Conservation (phyloP, 2,329 filamentous ascomycete species). For the Lomentospora prolificans region DNA sequence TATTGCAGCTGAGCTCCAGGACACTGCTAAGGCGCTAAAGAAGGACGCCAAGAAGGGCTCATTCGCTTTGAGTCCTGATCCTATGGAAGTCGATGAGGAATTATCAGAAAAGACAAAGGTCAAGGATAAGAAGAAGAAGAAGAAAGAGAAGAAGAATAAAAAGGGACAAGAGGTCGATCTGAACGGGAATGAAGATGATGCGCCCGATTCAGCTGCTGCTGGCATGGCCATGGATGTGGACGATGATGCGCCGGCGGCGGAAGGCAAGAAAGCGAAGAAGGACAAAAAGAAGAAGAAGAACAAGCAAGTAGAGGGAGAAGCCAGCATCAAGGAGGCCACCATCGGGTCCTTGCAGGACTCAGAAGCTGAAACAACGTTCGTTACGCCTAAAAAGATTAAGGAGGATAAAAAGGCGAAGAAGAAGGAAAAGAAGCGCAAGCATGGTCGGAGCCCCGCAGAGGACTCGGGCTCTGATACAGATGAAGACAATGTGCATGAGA, state of each 20-base stretch:
- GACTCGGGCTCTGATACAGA: slow-evolving; percentile 13
- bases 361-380: too few species aligned
- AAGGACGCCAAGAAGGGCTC: slow-evolving; percentile 8
- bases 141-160: slow-evolving; percentile 16
- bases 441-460: slow-evolving; percentile 17
- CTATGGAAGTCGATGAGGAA: not conserved
- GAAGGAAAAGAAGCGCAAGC: slow-evolving; percentile 26
- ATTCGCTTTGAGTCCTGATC: slow-evolving; percentile 15
- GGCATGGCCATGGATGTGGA: not conserved
- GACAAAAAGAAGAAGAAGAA: slow-evolving; percentile 12
- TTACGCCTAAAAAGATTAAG: slow-evolving; percentile 2
- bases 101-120: not conserved
- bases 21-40: slow-evolving; percentile 13
- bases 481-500: slow-evolving; percentile 7
- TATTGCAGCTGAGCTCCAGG: slow-evolving; percentile 18
- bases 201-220: not conserved
- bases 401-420: slow-evolving; percentile 16
- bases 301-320: slow-evolving; percentile 15
- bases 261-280: slow-evolving; percentile 12
- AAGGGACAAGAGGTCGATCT: slow-evolving; percentile 11
- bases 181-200: not conserved
- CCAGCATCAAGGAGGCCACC: not conserved
- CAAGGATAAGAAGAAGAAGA: slow-evolving; percentile 14
- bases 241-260: not conserved
- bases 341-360: too few species aligned